These are phyloP conservation scores for Leishmania arabica DNA, from an alignment of 208 protist genomes.

Conservation along the genomic window DNA sequence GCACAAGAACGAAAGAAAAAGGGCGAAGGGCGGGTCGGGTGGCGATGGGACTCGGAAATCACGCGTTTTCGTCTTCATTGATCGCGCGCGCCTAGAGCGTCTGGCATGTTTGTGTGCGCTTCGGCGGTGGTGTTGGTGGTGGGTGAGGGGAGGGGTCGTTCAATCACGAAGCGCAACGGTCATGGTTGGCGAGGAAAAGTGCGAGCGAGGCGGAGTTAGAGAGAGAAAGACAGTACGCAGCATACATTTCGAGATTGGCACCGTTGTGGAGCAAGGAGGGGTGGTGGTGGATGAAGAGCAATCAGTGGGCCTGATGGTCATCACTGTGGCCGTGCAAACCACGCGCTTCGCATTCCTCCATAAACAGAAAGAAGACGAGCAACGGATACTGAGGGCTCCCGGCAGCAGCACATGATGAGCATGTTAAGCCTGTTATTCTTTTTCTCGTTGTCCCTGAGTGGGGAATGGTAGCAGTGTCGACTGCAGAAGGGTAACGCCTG, in stretches of 20 bases:
- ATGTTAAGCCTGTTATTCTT: no score
- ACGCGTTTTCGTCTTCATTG: not conserved
- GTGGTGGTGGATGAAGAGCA: not conserved
- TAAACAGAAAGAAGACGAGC: not conserved
- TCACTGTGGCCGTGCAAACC: not conserved
- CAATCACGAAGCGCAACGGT: not conserved
- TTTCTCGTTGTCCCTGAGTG: not conserved
- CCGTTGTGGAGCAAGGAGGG: no score
- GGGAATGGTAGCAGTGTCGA: not conserved
- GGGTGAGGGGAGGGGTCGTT: not conserved
- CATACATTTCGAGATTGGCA: not conserved
- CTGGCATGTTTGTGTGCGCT: not conserved
- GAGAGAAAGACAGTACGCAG: conserved; percentile 1
- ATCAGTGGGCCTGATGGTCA: not conserved
- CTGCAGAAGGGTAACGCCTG: not conserved
- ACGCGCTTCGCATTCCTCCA: not conserved
- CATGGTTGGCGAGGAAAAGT: no score
- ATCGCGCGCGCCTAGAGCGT: not conserved
- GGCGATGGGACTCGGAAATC: not conserved
- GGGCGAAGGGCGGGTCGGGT: not conserved
- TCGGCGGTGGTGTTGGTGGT: no score
- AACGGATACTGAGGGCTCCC: not conserved
- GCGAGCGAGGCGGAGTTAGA: not conserved
- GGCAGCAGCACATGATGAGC: not conserved
- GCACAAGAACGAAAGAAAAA: not conserved